phyloP scores from a whole-genome alignment of 306 rosid species.

The Senna tora region DNA sequence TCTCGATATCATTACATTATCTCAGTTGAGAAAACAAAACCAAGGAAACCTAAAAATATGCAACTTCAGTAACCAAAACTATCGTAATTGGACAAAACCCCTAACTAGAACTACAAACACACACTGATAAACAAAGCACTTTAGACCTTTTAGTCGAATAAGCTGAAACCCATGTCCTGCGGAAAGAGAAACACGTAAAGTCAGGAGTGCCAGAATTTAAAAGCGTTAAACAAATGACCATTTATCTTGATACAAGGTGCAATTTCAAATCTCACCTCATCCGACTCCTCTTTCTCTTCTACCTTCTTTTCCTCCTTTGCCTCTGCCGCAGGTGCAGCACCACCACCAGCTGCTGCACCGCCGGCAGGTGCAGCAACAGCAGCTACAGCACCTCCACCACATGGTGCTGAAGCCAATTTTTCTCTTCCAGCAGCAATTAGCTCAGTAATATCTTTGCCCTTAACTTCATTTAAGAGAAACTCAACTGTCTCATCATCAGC shows the following conservation, averaged over 20 bases:
- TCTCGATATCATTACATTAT: constrained; percentile 27
- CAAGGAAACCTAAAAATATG: constrained; percentile 38
- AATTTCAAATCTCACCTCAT: constrained; percentile 58
- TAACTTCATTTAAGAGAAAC: constrained; percentile 56
- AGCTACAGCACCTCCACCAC: constrained; percentile 65
- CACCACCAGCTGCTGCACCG: constrained; percentile 49
- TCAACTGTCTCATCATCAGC: constrained; percentile 54
- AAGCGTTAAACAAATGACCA: not conserved
- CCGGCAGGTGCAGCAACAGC: constrained; percentile 50
- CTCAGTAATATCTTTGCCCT: constrained; percentile 67
- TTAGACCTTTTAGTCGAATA: constrained; percentile 55
- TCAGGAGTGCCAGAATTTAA: not conserved
- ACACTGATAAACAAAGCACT: constrained; percentile 5
- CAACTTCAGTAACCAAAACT: constrained; percentile 44
- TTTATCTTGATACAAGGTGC: not conserved
- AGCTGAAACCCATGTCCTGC: constrained; percentile 84
- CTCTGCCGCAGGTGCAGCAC: constrained; percentile 64
- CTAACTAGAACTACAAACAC: constrained; percentile 35
- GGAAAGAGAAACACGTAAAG: constrained; percentile 13
- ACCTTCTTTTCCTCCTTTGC: constrained; percentile 78
- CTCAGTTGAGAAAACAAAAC: constrained; percentile 37
- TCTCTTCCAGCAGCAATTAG: constrained; percentile 72
- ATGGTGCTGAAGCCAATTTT: constrained; percentile 67
- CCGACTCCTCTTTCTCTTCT: constrained; percentile 80
- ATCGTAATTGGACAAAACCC: constrained; percentile 25